A percentile compares a stretch with the other conserved stretches of the same genome.
Conservation (phyloP, 306 rosid genomes). For the Morella rubra region DNA sequence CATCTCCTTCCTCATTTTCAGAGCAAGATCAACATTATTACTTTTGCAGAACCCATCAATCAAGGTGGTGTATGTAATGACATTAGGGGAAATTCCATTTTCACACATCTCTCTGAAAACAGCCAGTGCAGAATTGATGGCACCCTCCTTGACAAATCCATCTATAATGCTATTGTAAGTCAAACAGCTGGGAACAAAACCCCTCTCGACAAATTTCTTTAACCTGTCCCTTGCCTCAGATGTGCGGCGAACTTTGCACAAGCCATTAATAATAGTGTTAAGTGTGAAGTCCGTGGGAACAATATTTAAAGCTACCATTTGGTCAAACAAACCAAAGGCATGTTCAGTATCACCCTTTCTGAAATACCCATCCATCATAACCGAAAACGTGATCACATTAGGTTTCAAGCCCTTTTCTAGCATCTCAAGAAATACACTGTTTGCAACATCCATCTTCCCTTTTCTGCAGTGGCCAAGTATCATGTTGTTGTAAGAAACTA, state of each 20-base stretch:
- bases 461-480: constrained; percentile 61
- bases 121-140: constrained; percentile 46
- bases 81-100: constrained; percentile 55
- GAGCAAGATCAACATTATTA: constrained; percentile 59
- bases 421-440: constrained; percentile 45
- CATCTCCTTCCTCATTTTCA: constrained; percentile 58
- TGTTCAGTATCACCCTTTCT: constrained; percentile 45
- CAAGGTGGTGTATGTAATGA: constrained; percentile 63
- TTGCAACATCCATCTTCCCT: constrained; percentile 54
- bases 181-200: constrained; percentile 51
- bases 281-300: constrained; percentile 49
- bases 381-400: constrained; percentile 47
- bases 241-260: constrained; percentile 70
- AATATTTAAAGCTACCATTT: constrained; percentile 59
- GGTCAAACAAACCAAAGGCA: constrained; percentile 52
- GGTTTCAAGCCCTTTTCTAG: constrained; percentile 58
- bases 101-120: constrained; percentile 55
- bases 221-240: constrained; percentile 48
- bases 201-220: constrained; percentile 43
- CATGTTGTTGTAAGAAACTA: constrained; percentile 63
- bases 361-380: constrained; percentile 60
- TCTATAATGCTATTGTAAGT: constrained; percentile 65
- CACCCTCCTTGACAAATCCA: constrained; percentile 68
- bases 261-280: constrained; percentile 54
- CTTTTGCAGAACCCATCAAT: constrained; percentile 62